Percentiles rank a stretch among this genome's conserved stretches.
Conservation (phyloP, 495 filamentous ascomycete genomes). For the Staphylotrichum tortipilum region DNA sequence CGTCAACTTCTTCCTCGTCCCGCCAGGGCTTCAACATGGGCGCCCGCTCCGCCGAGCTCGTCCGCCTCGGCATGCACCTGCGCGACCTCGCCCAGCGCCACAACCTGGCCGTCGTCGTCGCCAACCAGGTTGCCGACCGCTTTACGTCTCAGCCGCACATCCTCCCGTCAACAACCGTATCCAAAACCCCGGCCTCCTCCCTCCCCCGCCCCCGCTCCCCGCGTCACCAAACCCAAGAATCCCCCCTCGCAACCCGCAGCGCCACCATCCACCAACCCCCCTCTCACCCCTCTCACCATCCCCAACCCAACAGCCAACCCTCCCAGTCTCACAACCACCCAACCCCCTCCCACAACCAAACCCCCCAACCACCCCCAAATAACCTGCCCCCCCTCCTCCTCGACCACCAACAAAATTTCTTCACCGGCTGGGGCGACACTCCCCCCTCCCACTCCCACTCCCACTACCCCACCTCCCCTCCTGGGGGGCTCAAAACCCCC, state of each 20-base stretch:
- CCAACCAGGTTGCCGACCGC: constrained; percentile 93
- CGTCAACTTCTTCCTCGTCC: too few species aligned
- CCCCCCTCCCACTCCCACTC: neutral
- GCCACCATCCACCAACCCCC: neutral
- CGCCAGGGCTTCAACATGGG: constrained; percentile 43
- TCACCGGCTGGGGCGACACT: constrained; percentile 81
- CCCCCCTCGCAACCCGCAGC: constrained; percentile 32
- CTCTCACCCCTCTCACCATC: neutral
- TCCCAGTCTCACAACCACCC: too few species aligned
- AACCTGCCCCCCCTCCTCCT: constrained; percentile 40
- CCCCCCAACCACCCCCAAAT: neutral
- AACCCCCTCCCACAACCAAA: neutral
- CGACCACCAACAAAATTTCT: constrained; percentile 85
- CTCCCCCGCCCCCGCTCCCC: constrained; percentile 7
- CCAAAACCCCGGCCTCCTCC: constrained; percentile 10
- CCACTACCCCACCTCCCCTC: too few species aligned
- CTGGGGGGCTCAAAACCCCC: constrained; percentile 76
- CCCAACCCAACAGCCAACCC: constrained; percentile 1
- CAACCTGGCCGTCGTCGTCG: constrained; percentile 75
- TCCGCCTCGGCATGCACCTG: constrained; percentile 66
- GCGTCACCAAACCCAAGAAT: constrained; percentile 21
- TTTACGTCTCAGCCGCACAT: constrained; percentile 42
- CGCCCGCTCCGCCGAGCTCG: constrained; percentile 57
- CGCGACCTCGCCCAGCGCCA: constrained; percentile 63
- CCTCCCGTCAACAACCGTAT: neutral